Base-by-base conservation (phyloP, 176 grass and related monocot genomes). In the Oryza longistaminata region DNA sequence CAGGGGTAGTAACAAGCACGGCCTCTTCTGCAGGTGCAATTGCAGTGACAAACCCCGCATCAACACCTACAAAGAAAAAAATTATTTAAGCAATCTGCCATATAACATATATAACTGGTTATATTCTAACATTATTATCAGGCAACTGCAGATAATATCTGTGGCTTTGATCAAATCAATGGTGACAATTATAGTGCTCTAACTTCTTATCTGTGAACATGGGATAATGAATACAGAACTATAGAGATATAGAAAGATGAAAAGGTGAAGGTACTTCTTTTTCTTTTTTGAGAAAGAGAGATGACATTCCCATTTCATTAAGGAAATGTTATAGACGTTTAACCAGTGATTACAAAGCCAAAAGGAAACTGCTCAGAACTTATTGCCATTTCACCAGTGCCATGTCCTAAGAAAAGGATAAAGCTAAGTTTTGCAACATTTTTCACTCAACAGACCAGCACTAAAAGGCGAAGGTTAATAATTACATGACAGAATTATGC, bases 1-100 rank as follows among this genome's bases (percentile, higher is more conserved):
- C 93, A 0, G 93, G 91, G 11, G 93, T 98, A 3, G 93, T 98
- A 33, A 95, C 93, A 11, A 98, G 83, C 48, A 96, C 92, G 0
- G 96, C 96, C 74, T 96, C 96, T 72, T 94, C 93, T 5, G 93
- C 93, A 2, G 96, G 96, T 37, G 96, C 93, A 3, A 99, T 96
- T 71, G 96, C 96, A 17, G 96, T 98, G 49, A 98, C 89, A 34
- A 98, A 98, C 15, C 96, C 93, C 0, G 91, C 96, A 75, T 98
- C 96, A 46, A 96, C 89, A 71, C 93, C 93, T 66, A 45, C 73
- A 86, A 9, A 35, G 19, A 2, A 53, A 34, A 43, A 68, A 0
- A 3, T 49, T 33, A 75, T 11, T 1, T 88, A 7, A 61, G 58
- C 44, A 91, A 42, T 9, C 26, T 10, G 58, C 27, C 1, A 80